phyloP scores from a whole-genome alignment of 2,329 filamentous ascomycete species.

The Rachicladosporium sp. region DNA sequence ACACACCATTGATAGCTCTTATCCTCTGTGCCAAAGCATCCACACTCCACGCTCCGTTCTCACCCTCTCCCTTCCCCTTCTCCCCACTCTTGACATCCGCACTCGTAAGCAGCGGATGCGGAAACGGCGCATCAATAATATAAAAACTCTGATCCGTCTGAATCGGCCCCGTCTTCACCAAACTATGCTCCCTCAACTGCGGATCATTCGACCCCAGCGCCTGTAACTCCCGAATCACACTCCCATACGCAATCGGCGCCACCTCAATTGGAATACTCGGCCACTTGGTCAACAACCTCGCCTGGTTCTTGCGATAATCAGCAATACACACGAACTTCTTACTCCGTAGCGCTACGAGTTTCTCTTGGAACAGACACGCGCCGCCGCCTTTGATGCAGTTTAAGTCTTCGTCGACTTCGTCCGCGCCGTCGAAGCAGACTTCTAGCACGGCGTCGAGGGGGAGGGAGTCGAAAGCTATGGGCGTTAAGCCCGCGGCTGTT shows the following conservation, averaged over 20 bases:
- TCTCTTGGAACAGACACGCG: conserved; percentile 96
- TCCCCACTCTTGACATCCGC: conserved; percentile 37
- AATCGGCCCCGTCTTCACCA: conserved; percentile 70
- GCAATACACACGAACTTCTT: conserved; percentile 23
- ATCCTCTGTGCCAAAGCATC: conserved; percentile 59
- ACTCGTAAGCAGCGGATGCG: conserved; percentile 48
- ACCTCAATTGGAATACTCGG: conserved; percentile 86
- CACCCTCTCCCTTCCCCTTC: conserved; percentile 17
- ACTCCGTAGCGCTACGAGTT: conserved; percentile 57
- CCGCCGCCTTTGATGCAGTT: conserved; percentile 98
- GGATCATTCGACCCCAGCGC: conserved; percentile 62
- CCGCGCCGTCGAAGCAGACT: conserved; percentile 89
- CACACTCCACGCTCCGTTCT: conserved; percentile 66
- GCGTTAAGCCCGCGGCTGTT: conserved; percentile 59
- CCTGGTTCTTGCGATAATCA: conserved; percentile 85
- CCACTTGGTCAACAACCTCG: conserved; percentile 63
- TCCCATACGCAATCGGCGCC: conserved; percentile 67
- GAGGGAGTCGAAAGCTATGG: conserved; percentile 66
- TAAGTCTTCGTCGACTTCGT: conserved; percentile 87
- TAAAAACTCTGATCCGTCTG: conserved; percentile 78
- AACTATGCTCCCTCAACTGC: conserved; percentile 56
- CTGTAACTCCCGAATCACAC: conserved; percentile 60
- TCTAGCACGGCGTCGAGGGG: conserved; percentile 57
- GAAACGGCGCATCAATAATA: conserved; percentile 86
- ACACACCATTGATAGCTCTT: conserved; percentile 70